Conservation (phyloP, 495 filamentous ascomycete genomes). For the Coniosporium apollinis region DNA sequence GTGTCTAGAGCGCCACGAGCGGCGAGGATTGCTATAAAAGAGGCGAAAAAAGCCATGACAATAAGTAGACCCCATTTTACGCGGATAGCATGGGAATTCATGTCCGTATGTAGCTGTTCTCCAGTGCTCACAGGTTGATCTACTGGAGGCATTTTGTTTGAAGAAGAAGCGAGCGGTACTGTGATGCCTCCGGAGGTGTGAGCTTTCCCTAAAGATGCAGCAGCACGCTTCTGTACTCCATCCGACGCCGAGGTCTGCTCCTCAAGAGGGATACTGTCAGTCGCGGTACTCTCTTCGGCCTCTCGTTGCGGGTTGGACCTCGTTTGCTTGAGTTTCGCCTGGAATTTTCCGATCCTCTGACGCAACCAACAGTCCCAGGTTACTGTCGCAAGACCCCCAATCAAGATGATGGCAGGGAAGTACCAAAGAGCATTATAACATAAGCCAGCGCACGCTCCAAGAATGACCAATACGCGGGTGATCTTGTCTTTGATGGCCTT, state of each 20-base stretch:
- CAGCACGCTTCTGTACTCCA: constrained; percentile 7
- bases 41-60: constrained; percentile 35
- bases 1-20: constrained; percentile 31
- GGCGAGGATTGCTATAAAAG: constrained; percentile 46
- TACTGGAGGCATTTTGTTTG: constrained; percentile 2
- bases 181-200: background rate
- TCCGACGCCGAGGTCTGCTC: background rate
- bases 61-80: constrained; percentile 33
- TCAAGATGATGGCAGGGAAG: constrained; percentile 55
- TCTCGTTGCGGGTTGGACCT: constrained; percentile 3
- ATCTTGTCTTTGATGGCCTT: constrained; percentile 62
- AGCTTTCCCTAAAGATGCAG: constrained; percentile 2
- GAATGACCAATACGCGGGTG: constrained; percentile 49
- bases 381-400: constrained; percentile 36
- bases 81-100: constrained; percentile 15
- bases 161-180: constrained; percentile 1
- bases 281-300: constrained; percentile 7
- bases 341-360: constrained; percentile 21
- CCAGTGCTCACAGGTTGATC: background rate
- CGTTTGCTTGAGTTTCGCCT: constrained; percentile 4
- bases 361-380: constrained; percentile 43
- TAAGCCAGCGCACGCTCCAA: constrained; percentile 52
- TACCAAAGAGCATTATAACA: constrained; percentile 72
- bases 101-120: constrained; percentile 3
- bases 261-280: constrained; percentile 1